These are phyloP conservation scores for Stereum hirsutum DNA, from an alignment of 1,284 basidiomycete genomes.

Conservation along the genomic window DNA sequence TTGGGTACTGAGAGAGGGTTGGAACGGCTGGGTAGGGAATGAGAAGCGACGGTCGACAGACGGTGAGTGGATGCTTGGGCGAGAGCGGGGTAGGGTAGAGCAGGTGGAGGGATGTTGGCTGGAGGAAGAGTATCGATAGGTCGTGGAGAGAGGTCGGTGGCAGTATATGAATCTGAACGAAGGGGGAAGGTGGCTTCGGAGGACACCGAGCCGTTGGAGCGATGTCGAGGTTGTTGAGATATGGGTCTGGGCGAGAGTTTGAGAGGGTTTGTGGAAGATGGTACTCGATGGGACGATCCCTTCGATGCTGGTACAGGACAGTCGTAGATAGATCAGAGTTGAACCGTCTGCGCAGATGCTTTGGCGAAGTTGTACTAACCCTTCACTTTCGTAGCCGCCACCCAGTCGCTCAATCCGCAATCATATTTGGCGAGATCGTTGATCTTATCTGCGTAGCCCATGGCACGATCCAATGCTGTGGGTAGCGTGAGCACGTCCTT, in stretches of 20 bases:
- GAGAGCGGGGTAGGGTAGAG: conserved; percentile 69
- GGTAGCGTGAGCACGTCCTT: conserved; percentile 56
- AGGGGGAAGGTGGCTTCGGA: conserved; percentile 74
- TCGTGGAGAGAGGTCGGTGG: conserved; percentile 59
- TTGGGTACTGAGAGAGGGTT: conserved; percentile 19
- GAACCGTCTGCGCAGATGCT: too few relatives aligned
- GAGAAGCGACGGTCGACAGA: conserved; percentile 18
- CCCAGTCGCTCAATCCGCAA: conserved; percentile 76
- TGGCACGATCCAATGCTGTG: conserved; percentile 63
- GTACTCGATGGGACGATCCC: too few relatives aligned
- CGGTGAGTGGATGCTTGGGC: conserved; percentile 19
- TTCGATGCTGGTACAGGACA: background rate
- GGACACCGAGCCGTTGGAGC: conserved; percentile 59
- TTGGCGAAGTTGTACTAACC: too few relatives aligned
- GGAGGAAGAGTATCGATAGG: conserved; percentile 33
- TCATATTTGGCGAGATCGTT: conserved; percentile 75
- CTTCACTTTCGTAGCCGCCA: conserved; percentile 42
- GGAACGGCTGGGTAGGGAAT: conserved; percentile 23
- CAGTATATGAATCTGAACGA: conserved; percentile 64
- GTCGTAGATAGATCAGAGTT: background rate
- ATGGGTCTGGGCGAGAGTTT: conserved; percentile 9
- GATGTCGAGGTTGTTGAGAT: conserved; percentile 45
- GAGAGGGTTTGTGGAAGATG: too few relatives aligned
- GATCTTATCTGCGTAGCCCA: conserved; percentile 75
- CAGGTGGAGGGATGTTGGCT: conserved; percentile 45